Evolutionary conservation across 106 monocot genomes (phyloP).

Genomic region (Dactylorhiza incarnata): DNA sequence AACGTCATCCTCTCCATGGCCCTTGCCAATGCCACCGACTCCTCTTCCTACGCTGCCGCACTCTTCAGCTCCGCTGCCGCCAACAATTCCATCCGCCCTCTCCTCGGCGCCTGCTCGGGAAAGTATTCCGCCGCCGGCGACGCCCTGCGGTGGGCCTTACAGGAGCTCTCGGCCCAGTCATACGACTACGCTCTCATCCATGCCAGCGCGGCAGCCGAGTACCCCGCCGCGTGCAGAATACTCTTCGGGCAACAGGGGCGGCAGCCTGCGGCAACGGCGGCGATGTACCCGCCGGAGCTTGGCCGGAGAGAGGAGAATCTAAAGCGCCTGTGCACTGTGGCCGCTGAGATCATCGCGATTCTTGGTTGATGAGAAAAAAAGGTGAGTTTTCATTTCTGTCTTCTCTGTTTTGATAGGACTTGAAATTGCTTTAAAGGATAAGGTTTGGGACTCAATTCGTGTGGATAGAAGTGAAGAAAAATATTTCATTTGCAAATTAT

Average conservation of each 20-base stretch:
- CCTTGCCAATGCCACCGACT: conserved; percentile 33
- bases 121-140: conserved; percentile 44
- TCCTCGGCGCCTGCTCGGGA: conserved; percentile 31
- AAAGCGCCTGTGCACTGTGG: conserved; percentile 44
- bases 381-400: no score
- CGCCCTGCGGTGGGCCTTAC: conserved; percentile 31
- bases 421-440: no score
- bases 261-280: conserved; percentile 6
- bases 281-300: conserved; percentile 47
- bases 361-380: no score
- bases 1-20: conserved; percentile 29
- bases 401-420: no score
- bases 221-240: conserved; percentile 49
- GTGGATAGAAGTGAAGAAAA: no score
- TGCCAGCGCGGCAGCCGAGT: conserved; percentile 63
- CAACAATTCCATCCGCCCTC: not conserved
- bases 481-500: no score
- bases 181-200: conserved; percentile 63
- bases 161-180: conserved; percentile 16
- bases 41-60: conserved; percentile 22
- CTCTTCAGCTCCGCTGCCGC: conserved; percentile 14
- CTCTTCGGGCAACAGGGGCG: conserved; percentile 25
- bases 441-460: no score
- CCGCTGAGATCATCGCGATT: conserved; percentile 52
- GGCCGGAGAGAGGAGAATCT: conserved; percentile 45